phyloP scores from a whole-genome alignment of 2,329 filamentous ascomycete species.

The Ophiocordyceps australis region DNA sequence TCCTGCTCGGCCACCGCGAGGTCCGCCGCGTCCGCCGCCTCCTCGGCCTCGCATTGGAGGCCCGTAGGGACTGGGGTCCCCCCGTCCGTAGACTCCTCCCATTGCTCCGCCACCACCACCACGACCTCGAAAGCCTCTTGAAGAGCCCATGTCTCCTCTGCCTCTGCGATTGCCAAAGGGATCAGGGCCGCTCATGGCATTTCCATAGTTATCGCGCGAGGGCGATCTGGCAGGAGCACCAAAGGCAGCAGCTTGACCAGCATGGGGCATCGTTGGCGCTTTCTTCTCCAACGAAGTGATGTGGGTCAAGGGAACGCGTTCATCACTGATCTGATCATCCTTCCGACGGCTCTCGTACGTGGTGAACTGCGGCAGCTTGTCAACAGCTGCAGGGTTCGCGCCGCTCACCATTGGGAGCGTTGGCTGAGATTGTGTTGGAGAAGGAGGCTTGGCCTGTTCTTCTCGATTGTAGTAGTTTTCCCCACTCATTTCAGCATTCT shows the following conservation, averaged over 20 bases:
- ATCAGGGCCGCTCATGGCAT: constrained; percentile 27
- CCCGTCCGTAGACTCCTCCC: constrained; percentile 34
- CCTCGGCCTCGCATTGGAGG: constrained; percentile 19
- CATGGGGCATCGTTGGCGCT: constrained; percentile 18
- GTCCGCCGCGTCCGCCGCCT: constrained; percentile 20
- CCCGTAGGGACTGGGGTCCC: constrained; percentile 28
- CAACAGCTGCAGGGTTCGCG: constrained; percentile 26
- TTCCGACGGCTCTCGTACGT: constrained; percentile 51
- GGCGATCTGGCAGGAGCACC: constrained; percentile 18
- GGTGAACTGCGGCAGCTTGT: constrained; percentile 36
- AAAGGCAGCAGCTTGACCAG: constrained; percentile 13
- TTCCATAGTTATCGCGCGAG: constrained; percentile 47
- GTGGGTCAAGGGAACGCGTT: constrained; percentile 52
- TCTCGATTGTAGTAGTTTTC: constrained; percentile 74
- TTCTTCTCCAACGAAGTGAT: constrained; percentile 42
- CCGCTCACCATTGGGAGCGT: constrained; percentile 39
- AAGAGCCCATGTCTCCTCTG: constrained; percentile 23
- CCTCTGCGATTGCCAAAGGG: constrained; percentile 32
- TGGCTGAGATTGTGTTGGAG: constrained; percentile 28
- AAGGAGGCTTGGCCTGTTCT: constrained; percentile 29
- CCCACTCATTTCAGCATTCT: constrained; percentile 95
- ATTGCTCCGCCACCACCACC: constrained; percentile 22
- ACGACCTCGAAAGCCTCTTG: constrained; percentile 24
- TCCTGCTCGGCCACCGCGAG: constrained; percentile 16
- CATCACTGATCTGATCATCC: constrained; percentile 45